Base-by-base conservation (phyloP, 139 green algal genomes). In the Tetraselmis striata region DNA sequence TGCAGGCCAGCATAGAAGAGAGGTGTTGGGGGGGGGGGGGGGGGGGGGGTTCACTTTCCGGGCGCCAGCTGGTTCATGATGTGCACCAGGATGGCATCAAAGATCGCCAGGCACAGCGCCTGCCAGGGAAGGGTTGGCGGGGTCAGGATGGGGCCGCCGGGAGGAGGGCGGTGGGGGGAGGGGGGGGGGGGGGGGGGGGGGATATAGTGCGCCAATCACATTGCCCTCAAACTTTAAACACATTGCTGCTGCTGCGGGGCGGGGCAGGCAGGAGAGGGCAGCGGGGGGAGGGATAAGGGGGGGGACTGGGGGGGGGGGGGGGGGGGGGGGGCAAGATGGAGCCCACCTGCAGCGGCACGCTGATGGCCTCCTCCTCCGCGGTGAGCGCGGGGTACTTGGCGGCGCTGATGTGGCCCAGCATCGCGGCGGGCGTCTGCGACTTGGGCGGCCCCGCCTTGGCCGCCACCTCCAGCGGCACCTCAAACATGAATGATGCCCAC, bases 351-450 rank as follows among this genome's bases (percentile, higher is more conserved):
- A 84, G 81, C 30, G 81, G 74, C 29, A 84, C 2, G 45, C 45
- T 79, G 26, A 80, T 75, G n/a, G 18, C 26, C 29, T 80, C 67
- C 31, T 84, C 81, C 30, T 59, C 28, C 27, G 59, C 81, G 0
- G 67, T 84, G 26, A 80, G 59, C 2, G 59, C 81, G 25, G 81
- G 81, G 59, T 84, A 84, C 31, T 84, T 84, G 23, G 81, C n/a
- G 29, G 23, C 23, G 30, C 25, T 59, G 81, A 84, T 84, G 26
- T 2, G 29, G 23, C 31, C 59, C 28, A 84, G 59, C 18, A 84
- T 59, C 27, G 74, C 11, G 2, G n/a, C 31, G 29, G 31, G 23
- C 22, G 11, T 74, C 74, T 74, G 78, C 25, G 59, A 28, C 1
- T 27, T n/a, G n/a, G n/a, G n/a, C 59, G 29, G 11, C 28, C 80